Percentiles rank a stretch among this genome's conserved stretches.
Conservation (phyloP, 1,284 basidiomycete species). For the Rhizoctonia solani region DNA sequence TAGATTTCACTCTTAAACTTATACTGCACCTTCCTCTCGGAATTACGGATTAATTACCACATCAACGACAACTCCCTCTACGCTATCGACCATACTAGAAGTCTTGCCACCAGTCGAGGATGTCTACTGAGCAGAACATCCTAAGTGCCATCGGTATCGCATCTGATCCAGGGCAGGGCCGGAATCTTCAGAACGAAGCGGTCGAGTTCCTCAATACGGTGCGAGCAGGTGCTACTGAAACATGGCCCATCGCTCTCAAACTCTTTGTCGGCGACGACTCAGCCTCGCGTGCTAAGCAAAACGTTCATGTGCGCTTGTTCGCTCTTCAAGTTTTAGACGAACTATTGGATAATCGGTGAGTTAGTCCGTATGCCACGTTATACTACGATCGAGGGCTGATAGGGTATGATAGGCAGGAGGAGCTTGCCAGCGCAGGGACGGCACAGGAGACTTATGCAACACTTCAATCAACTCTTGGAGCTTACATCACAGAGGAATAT, state of each 20-base stretch:
- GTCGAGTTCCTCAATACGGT: slow-evolving; percentile 77
- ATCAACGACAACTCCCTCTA: not conserved
- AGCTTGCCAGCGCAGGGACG: not conserved
- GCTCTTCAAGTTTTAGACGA: slow-evolving; percentile 84
- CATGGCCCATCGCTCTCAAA: slow-evolving; percentile 77
- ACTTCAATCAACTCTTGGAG: slow-evolving; percentile 22
- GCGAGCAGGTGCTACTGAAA: slow-evolving; percentile 70
- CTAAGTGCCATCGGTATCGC: slow-evolving; percentile 84
- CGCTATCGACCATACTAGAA: not conserved
- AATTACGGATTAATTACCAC: slow-evolving; percentile 33
- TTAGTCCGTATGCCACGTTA: slow-evolving; percentile 35
- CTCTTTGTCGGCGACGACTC: slow-evolving; percentile 68
- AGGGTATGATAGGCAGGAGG: not conserved
- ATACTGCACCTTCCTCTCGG: slow-evolving; percentile 2
- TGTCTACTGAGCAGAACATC: slow-evolving; percentile 54
- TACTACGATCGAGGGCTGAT: slow-evolving; percentile 15
- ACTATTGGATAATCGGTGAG: slow-evolving; percentile 82
- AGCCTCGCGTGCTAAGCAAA: slow-evolving; percentile 66
- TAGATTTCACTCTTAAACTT: slow-evolving; percentile 2
- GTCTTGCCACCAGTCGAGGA: not conserved
- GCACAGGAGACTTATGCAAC: not conserved
- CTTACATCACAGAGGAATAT: slow-evolving; percentile 73
- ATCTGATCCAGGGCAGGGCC: slow-evolving; percentile 69
- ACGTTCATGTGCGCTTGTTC: slow-evolving; percentile 79
- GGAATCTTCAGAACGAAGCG: slow-evolving; percentile 71